phyloP scores from a whole-genome alignment of 2,329 filamentous ascomycete species.

The Fusarium napiforme region DNA sequence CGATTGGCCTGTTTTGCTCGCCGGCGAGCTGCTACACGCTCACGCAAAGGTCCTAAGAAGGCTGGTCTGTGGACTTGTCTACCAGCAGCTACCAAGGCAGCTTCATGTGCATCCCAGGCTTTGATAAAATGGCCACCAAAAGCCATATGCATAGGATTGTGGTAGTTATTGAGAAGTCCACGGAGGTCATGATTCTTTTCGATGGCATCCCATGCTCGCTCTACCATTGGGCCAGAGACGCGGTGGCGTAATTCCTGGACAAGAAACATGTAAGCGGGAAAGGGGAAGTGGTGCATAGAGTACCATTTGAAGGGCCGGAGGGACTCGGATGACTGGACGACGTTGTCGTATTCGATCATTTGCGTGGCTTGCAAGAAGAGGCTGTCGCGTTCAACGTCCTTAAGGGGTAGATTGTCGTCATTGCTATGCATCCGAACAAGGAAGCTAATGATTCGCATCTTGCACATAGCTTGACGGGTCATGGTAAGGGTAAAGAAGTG shows the following conservation, averaged over 20 bases:
- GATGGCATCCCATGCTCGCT: slow-evolving; percentile 69
- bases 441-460: slow-evolving; percentile 66
- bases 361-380: slow-evolving; percentile 66
- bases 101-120: slow-evolving; percentile 69
- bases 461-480: slow-evolving; percentile 65
- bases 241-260: slow-evolving; percentile 65
- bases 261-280: slow-evolving; percentile 70
- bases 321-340: slow-evolving; percentile 62
- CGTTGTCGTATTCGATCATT: slow-evolving; percentile 69
- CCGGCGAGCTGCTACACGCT: slow-evolving; percentile 53
- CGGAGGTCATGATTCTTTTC: slow-evolving; percentile 65
- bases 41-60: slow-evolving; percentile 61
- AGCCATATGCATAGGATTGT: slow-evolving; percentile 67
- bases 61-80: slow-evolving; percentile 55
- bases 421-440: slow-evolving; percentile 60
- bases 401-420: slow-evolving; percentile 52
- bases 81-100: slow-evolving; percentile 58
- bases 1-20: slow-evolving; percentile 46
- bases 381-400: slow-evolving; percentile 60
- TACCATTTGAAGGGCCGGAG: slow-evolving; percentile 68
- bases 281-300: slow-evolving; percentile 68
- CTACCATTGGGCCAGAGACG: slow-evolving; percentile 64
- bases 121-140: slow-evolving; percentile 70
- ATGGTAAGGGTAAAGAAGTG: slow-evolving; percentile 69
- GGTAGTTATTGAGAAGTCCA: slow-evolving; percentile 59